Conservation (phyloP, 176 grass and related monocot species). For the Puccinellia tenuiflora region DNA sequence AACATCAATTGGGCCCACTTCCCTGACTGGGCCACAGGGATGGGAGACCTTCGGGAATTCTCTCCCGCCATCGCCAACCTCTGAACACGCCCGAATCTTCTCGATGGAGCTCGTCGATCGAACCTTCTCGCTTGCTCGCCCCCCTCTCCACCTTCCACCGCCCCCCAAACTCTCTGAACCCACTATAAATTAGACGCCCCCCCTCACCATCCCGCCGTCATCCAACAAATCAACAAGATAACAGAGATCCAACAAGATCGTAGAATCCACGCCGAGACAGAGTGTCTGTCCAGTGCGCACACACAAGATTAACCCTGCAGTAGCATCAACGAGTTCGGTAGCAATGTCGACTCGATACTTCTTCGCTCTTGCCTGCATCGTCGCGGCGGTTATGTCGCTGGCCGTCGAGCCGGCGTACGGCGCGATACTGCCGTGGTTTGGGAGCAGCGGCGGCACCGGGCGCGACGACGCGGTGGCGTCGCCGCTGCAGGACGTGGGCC, state of each 20-base stretch:
- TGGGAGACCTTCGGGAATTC: conserved; percentile 12
- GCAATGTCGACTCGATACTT: background rate
- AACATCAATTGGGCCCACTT: background rate
- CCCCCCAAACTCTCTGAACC: background rate
- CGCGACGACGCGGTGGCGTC: conserved; percentile 20
- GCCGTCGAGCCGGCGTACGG: conserved; percentile 7
- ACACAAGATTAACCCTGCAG: background rate
- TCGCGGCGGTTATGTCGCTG: background rate
- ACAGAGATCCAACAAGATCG: background rate
- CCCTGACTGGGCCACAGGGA: background rate
- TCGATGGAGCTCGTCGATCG: background rate
- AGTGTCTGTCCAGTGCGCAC: background rate
- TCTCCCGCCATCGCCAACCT: conserved; percentile 20
- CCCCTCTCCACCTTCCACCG: background rate
- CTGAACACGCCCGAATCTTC: conserved; percentile 29
- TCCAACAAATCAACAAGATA: background rate
- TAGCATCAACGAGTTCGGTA: background rate
- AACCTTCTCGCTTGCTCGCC: conserved; percentile 33
- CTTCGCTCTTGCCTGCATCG: background rate
- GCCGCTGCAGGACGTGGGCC: conserved; percentile 25
- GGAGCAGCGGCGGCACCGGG: background rate
- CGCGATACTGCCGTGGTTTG: conserved; percentile 65
- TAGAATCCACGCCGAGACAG: background rate
- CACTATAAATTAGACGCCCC: background rate
- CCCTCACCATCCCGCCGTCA: background rate